Evolutionary conservation across 2,329 filamentous ascomycete species (phyloP), one percentile per base, ranked within the genome.

Genomic region (Penicillium sp.): DNA sequence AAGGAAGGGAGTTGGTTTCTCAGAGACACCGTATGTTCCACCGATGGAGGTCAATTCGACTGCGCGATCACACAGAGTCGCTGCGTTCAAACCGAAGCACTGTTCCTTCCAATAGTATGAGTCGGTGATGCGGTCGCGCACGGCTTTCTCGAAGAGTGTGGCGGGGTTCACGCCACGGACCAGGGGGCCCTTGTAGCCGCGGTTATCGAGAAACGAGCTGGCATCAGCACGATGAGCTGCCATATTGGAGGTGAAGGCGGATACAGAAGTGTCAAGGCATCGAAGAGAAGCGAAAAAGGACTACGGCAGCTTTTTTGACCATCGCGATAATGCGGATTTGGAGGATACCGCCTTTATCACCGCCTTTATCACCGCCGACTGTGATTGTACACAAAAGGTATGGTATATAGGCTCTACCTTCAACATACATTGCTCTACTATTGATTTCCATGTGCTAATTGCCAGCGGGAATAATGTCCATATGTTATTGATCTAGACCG

Each of bases 71-170:
- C 96, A 89, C 6, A 99, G 75, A 0, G 86, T 88, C 1, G 86
- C 86, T 4, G 85, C 84, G 79, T 97, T 99, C 64, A 99, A 83
- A 42, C 90, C 94, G 77, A 97, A 99, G 75, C 94, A 97, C 79
- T 97, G 93, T 78, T 97, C 94, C 77, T 97, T 97, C 89, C 92
- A 99, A 80, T 96, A 99, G 78, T 96, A 96, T 53, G 87, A 91
- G 71, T 96, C 92, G 66, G 93, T 87, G 75, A 99, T 97, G 72
- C 94, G 92, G 77, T 99, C 94, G 71, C 90, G 90, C 64, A 97
- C 91, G 41, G 92, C 89, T 75, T 96, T 96, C 76, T 97, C 93
- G 83, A 97, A 90, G 59, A 97, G 90, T 5, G 90, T 93, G n/a
- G 92, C 90, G 0, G 93, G 93, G 78, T 97, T 97, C 70, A 96